Percentiles rank a stretch among this genome's conserved stretches.
These are phyloP conservation scores for Sugiyamaella grinbergsii DNA, from an alignment of 1,139 yeast species.

Conservation along the genomic window DNA sequence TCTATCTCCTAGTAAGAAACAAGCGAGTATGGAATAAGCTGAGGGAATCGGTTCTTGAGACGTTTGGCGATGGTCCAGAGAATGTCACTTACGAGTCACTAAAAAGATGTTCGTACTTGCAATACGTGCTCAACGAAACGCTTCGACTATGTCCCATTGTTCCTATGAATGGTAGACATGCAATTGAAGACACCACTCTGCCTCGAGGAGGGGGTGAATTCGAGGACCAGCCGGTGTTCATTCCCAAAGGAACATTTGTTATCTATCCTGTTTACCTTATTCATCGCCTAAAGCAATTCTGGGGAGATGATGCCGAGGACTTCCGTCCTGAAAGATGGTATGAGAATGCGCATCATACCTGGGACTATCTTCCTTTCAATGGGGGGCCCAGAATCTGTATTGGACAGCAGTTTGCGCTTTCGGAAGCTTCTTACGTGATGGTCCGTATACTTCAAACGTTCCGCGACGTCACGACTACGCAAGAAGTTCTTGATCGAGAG, in stretches of 20 bases:
- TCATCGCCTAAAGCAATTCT: slow-evolving; percentile 50
- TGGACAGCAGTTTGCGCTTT: slow-evolving; percentile 62
- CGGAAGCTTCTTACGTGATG: slow-evolving; percentile 55
- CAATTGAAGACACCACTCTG: slow-evolving; percentile 50
- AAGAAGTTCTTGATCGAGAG: slow-evolving; percentile 7
- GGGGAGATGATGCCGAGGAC: slow-evolving; percentile 53
- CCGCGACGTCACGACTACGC: slow-evolving; percentile 20
- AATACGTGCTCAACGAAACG: slow-evolving; percentile 53
- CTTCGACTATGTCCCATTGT: slow-evolving; percentile 60
- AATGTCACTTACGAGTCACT: slow-evolving; percentile 51
- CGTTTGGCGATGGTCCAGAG: slow-evolving; percentile 34
- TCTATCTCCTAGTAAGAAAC: slow-evolving; percentile 52
- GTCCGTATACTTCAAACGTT: slow-evolving; percentile 47
- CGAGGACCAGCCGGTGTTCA: slow-evolving; percentile 47
- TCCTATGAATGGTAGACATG: slow-evolving; percentile 54
- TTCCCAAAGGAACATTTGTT: slow-evolving; percentile 53
- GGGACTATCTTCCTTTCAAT: slow-evolving; percentile 59
- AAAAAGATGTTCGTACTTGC: slow-evolving; percentile 53
- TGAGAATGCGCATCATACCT: slow-evolving; percentile 33
- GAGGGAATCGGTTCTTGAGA: slow-evolving; percentile 44
- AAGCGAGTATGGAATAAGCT: slow-evolving; percentile 48
- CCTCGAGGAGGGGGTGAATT: slow-evolving; percentile 58
- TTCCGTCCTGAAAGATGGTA: slow-evolving; percentile 59
- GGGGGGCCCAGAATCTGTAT: slow-evolving; percentile 65
- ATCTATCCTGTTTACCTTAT: slow-evolving; percentile 50